Evolutionary conservation across 352 stramenopile genomes (phyloP), one percentile per base, ranked within the genome.

Genomic region (Phytophthora lateralis): DNA sequence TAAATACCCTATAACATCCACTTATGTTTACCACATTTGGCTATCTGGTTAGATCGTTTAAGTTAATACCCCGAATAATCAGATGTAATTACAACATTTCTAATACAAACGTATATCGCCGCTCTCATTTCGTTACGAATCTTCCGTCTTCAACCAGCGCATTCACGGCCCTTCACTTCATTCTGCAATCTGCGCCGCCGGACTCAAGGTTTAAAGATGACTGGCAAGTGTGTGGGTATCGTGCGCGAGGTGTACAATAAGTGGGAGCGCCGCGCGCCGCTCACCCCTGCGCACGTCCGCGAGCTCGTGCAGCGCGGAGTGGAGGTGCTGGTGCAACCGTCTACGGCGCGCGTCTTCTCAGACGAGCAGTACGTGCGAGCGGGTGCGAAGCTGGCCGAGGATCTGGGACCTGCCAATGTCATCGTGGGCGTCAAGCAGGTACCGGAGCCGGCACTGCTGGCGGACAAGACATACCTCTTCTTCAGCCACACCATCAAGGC

Each of bases 401-500:
- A 98, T 61, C 63, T 99, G 7, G 81, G 69, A 21, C 56, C 67
- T 12, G 94, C 91, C 30, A 91, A 92, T 57, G 78, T 98, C 44
- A 97, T 99, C 61, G 83, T 99, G 50, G 95, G 96, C 68, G 95
- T 99, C 60, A 99, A 99, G 76, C 89, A 98, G 56, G 88, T 97
- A 43, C 86, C 83, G 11, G 85, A 85, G 60, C 68, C 84, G 14
- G 62, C 86, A 48, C 73, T 98, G 38, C 71, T 98, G 43, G 52
- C 80, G 7, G 80, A 98, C 34, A 98, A 98, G 75, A 98, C 93
- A 18, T 98, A 98, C 71, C 85, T 98, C 60, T 98, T 98, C 78
- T 99, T 99, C 70, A 97, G 85, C 59, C 96, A 99, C 81, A 97
- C 92, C 51, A 98, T 98, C 79, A 99, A 99, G 69, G 96, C 93